These are phyloP conservation scores for Lactuca sativa DNA, from an alignment of 129 eudicot genomes.

Conservation along the genomic window DNA sequence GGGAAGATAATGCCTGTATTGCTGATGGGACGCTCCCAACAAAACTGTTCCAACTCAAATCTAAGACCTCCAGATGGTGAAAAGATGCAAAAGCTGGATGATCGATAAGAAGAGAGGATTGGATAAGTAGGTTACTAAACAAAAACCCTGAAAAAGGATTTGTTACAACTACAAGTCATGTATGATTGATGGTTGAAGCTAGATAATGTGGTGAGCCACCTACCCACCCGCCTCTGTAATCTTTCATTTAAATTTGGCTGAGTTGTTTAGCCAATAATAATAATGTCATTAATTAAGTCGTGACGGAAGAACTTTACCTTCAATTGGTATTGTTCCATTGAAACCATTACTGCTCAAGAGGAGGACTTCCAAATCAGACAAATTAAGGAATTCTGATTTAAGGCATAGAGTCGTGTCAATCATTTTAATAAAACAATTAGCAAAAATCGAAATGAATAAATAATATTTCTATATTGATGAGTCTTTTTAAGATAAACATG, in stretches of 20 bases:
- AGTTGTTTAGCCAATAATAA: neutral
- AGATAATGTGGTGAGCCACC: too few species aligned
- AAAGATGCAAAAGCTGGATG: slow-evolving; percentile 23
- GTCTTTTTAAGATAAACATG: neutral
- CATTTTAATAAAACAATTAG: neutral
- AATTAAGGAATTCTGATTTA: slow-evolving; percentile 5
- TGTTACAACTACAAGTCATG: neutral
- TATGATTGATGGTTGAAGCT: neutral
- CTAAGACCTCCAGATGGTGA: slow-evolving; percentile 18
- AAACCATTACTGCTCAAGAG: neutral
- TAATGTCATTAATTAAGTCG: neutral
- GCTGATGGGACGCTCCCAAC: slow-evolving; percentile 25
- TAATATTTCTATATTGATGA: neutral
- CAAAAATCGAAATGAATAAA: neutral
- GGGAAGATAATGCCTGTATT: slow-evolving; percentile 7
- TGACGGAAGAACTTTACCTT: neutral
- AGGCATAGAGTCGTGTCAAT: neutral
- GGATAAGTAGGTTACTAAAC: neutral
- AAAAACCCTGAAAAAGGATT: neutral
- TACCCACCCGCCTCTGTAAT: too few species aligned
- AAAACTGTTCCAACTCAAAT: slow-evolving; percentile 1
- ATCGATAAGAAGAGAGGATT: neutral
- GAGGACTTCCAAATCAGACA: slow-evolving; percentile 16
- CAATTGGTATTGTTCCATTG: slow-evolving; percentile 7
- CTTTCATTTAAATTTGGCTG: too few species aligned